A percentile compares a stretch with the other conserved stretches of the same genome.
phyloP scores from a whole-genome alignment of 176 grass and related monocot genomes.

The Pharus latifolius region DNA sequence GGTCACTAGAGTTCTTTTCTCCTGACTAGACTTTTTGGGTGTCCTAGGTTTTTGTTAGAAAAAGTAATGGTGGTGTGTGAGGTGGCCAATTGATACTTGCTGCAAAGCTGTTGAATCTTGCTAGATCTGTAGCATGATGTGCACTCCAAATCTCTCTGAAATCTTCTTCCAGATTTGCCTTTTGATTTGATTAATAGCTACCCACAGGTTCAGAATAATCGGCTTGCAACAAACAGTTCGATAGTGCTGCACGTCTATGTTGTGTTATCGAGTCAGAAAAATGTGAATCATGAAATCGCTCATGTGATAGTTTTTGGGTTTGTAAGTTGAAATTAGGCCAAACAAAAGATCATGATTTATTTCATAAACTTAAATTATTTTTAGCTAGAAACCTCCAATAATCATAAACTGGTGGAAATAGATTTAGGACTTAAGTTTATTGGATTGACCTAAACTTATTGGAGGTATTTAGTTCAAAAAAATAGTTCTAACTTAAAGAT shows the following conservation, averaged over 20 bases:
- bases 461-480: too few species aligned
- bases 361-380: too few species aligned
- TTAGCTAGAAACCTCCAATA: too few species aligned
- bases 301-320: too few species aligned
- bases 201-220: conserved; percentile 17
- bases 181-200: conserved; percentile 29
- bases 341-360: too few species aligned
- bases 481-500: too few species aligned
- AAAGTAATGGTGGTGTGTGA: background rate
- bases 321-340: too few species aligned
- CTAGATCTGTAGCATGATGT: background rate
- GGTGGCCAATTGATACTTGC: too few species aligned
- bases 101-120: background rate
- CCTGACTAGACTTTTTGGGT: background rate
- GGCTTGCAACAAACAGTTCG: background rate
- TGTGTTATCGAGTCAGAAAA: background rate
- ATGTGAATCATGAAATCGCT: too few species aligned
- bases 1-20: background rate
- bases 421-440: too few species aligned
- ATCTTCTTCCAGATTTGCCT: conserved; percentile 30
- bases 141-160: conserved; percentile 5
- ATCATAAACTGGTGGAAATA: too few species aligned
- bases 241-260: conserved; percentile 3
- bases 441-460: too few species aligned
- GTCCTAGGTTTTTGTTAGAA: conserved; percentile 10